These are phyloP conservation scores for Raphanus raphanistrum DNA, from an alignment of 345 rosid species.

Conservation along the genomic window DNA sequence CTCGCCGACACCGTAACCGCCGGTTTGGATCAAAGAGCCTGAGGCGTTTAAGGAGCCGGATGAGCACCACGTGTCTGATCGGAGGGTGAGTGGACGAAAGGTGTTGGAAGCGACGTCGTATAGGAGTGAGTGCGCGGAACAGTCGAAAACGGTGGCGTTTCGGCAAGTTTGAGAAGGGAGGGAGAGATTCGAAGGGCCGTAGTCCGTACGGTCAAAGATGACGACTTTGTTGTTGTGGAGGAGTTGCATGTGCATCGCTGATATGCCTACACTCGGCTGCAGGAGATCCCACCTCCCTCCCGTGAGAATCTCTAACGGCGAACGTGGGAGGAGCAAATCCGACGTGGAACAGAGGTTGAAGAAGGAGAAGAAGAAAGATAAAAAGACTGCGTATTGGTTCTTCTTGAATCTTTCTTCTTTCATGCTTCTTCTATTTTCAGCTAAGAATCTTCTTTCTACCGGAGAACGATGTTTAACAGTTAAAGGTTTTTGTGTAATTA, in stretches of 20 bases:
- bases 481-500: slow-evolving; percentile 18
- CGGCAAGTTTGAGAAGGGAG: slow-evolving; percentile 51
- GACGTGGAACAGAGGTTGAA: slow-evolving; percentile 27
- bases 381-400: slow-evolving; percentile 8
- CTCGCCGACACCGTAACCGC: slow-evolving; percentile 79
- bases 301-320: slow-evolving; percentile 26
- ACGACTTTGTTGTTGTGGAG: slow-evolving; percentile 68
- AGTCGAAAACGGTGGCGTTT: slow-evolving; percentile 54
- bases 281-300: slow-evolving; percentile 59
- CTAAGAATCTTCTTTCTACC: slow-evolving; percentile 20
- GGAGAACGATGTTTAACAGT: slow-evolving; percentile 14
- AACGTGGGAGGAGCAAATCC: slow-evolving; percentile 38
- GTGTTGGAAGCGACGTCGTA: slow-evolving; percentile 58
- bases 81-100: slow-evolving; percentile 61
- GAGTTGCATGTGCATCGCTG: slow-evolving; percentile 97
- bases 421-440: slow-evolving; percentile 19
- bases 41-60: slow-evolving; percentile 65
- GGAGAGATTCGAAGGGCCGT: slow-evolving; percentile 68
- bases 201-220: slow-evolving; percentile 81
- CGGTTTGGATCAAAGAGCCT: slow-evolving; percentile 77
- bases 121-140: slow-evolving; percentile 81
- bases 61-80: slow-evolving; percentile 86
- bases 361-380: slow-evolving; percentile 21
- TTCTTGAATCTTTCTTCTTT: slow-evolving; percentile 38
- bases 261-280: slow-evolving; percentile 63